Evolutionary conservation across 1,139 yeast genomes (phyloP), one percentile per base, ranked within the genome.

Genomic region (Saccharomyces pastorianus): DNA sequence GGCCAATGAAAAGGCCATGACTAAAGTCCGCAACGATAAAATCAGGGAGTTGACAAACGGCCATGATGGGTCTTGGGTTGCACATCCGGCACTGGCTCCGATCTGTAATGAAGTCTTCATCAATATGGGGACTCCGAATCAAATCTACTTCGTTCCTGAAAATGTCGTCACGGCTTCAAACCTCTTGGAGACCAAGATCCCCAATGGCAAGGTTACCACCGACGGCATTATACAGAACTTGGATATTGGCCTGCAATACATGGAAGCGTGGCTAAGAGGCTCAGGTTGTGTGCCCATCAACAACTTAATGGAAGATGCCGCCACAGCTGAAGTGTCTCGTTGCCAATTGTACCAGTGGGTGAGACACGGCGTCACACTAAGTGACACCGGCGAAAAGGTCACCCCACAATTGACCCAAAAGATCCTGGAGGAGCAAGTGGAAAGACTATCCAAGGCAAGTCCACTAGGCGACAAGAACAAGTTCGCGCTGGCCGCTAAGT

Each of bases 41-140:
- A 76, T 82, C 63, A 76, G 93, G 66, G 95, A 86, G 71, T 84
- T 85, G 50, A 72, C 76, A 50, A 84, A 85, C 56, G 93, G 93
- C 51, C 88, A 88, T 71, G 93, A 86, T 73, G 89, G 93, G 50
- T 84, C 91, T 58, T 86, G 95, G 95, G 87, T 86, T 68, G 93
- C 93, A 20, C 93, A 86, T 69, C 95, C 95, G 6, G 91, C 89
- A 32, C 76, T 86, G 67, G 88, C 86, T 46, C 80, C 85, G 13
- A 83, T 85, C 60, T 89, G 88, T 54, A 78, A 84, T 66, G 77
- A 80, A 62, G 88, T 85, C 25, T 86, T 86, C 74, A 79, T 81
- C 64, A 82, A 83, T 67, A 85, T 86, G 91, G 88, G 88, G 63
- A 88, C 91, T 47, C 87, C 91, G 59, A 86, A 86, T 74, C 93